Percentiles rank a stretch among this genome's conserved stretches.
phyloP scores from a whole-genome alignment of 805 yeast species.

The Blastobotrys mokoenaii region DNA sequence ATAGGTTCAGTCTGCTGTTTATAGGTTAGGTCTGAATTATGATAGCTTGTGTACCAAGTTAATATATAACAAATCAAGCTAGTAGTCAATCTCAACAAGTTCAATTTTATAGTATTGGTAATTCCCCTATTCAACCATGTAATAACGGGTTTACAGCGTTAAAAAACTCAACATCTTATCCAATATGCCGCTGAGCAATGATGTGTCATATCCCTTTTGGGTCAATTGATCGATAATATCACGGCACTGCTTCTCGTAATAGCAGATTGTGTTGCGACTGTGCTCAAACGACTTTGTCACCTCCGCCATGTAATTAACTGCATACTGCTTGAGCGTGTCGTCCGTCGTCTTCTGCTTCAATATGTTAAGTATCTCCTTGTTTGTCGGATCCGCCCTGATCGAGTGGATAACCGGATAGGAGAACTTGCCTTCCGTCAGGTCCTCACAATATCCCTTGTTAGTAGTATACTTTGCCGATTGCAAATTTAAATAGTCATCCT shows the following conservation, averaged over 20 bases:
- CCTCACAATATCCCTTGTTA: slow-evolving; percentile 77
- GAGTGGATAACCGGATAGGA: slow-evolving; percentile 80
- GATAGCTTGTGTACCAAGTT: too few relatives aligned
- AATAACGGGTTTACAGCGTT: too few relatives aligned
- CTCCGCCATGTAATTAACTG: slow-evolving; percentile 39
- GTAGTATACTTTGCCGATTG: slow-evolving; percentile 41
- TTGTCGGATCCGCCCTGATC: slow-evolving; percentile 31
- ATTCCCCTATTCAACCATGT: too few relatives aligned
- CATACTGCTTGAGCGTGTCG: slow-evolving; percentile 39
- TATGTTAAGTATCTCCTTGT: slow-evolving; percentile 40
- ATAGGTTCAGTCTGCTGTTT: too few relatives aligned
- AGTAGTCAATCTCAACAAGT: too few relatives aligned
- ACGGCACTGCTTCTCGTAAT: slow-evolving; percentile 22
- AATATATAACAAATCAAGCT: too few relatives aligned
- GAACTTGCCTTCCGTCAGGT: slow-evolving; percentile 79
- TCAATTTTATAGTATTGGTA: too few relatives aligned
- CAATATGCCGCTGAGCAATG: slow-evolving; percentile 13
- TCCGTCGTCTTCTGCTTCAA: slow-evolving; percentile 46
- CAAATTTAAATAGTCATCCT: slow-evolving; percentile 76
- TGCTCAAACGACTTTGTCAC: slow-evolving; percentile 36
- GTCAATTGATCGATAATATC: slow-evolving; percentile 14
- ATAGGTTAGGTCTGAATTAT: too few relatives aligned
- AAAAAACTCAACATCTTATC: slow-evolving; percentile 7
- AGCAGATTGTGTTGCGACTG: slow-evolving; percentile 25
- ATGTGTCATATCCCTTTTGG: slow-evolving; percentile 6